phyloP scores from a whole-genome alignment of 208 protist genomes.

The Acanthamoeba triangularis region DNA sequence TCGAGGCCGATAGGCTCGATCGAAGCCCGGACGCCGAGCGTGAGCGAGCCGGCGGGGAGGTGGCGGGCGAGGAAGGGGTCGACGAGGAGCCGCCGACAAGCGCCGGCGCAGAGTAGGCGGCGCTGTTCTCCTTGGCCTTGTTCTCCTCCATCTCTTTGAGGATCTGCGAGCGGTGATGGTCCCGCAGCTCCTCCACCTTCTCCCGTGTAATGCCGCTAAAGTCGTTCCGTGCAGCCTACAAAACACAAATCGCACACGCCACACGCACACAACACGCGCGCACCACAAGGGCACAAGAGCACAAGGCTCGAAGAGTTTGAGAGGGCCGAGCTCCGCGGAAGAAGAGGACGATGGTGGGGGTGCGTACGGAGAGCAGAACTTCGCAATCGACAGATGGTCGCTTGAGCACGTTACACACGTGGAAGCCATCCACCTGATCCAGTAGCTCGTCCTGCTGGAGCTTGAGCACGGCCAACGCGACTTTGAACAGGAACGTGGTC shows the following conservation, averaged over 20 bases:
- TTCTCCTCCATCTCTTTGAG: slow-evolving; percentile 70
- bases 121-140: slow-evolving; percentile 31
- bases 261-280: no score
- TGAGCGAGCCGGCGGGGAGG: background rate
- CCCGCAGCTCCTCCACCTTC: slow-evolving; percentile 50
- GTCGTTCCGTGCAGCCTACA: slow-evolving; percentile 53
- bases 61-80: background rate
- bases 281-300: no score
- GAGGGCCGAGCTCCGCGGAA: background rate
- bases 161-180: slow-evolving; percentile 51
- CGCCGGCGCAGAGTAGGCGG: background rate
- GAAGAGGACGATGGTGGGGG: background rate
- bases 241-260: background rate
- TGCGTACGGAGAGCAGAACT: slow-evolving; percentile 27
- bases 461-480: slow-evolving; percentile 65
- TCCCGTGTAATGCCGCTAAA: slow-evolving; percentile 35
- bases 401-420: slow-evolving; percentile 19
- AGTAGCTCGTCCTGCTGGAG: slow-evolving; percentile 80
- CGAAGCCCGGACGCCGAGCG: background rate
- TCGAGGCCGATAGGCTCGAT: slow-evolving; percentile 19
- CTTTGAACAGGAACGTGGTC: slow-evolving; percentile 70
- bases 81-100: background rate
- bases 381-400: slow-evolving; percentile 50
- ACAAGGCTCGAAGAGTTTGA: background rate
- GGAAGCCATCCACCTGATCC: slow-evolving; percentile 43